Base-by-base conservation (phyloP, 352 stramenopile species). In the Phytophthora hibernalis region DNA sequence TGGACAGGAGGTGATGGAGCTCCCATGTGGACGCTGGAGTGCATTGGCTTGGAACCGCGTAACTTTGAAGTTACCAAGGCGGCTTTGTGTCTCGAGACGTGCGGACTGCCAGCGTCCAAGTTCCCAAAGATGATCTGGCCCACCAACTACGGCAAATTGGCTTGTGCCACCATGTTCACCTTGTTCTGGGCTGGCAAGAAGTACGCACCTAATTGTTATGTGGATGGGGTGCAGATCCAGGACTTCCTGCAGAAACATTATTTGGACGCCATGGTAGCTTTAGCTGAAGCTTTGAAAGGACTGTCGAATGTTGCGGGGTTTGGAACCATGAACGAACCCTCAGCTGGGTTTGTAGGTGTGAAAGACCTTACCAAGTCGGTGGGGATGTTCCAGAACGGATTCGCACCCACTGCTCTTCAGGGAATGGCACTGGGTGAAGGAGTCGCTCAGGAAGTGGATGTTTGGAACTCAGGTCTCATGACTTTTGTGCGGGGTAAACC, bases 61-160 rank as follows among this genome's bases (percentile, higher is more conserved):
- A 56, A 92, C 57, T 93, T 97, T 48, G 75, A 82, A 28, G 58
- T 55, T 0, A 96, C 87, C 18, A 89, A 89, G 35, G 77, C 87
- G 5, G 88, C 89, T 11, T 43, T 93, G 12, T 91, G 83, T 54
- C 63, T 90, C 10, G 83, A 91, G 60, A 92, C 82, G 28, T 72
- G 60, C 12, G 76, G 75, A 1, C 18, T 60, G 7, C 65, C 43
- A 6, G 65, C 72, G 28, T 77, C 40, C 21, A 58, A 80, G 42
- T 91, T 89, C 52, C 89, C 88, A 18, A 94, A 93, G 70, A 97
- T 97, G 91, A 90, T 96, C 57, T 97, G 91, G 91, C 86, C 83
- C n/a, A 92, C 89, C 44, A 97, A 97, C 61, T 95, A 96, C 65
- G 90, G 85, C 62, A 96, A 96, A 44, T 81, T 95, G 43, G 90